Base-by-base conservation (phyloP, 192 early-diverging fungal genomes). In the Coemansia sp. region DNA sequence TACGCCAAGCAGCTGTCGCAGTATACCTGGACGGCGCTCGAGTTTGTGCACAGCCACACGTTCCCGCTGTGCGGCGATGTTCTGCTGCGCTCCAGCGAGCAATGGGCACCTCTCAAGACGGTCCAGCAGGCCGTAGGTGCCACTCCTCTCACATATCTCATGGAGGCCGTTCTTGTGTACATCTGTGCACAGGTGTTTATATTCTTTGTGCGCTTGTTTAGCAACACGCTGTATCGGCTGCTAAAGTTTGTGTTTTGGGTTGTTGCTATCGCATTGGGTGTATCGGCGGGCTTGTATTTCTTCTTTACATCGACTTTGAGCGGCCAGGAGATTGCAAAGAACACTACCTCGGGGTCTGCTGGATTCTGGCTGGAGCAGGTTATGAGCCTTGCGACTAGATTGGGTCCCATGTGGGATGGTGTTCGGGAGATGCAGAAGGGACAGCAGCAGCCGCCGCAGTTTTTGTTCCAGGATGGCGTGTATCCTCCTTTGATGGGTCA, bases 191-290 rank as follows among this genome's bases (percentile, higher is more conserved):
- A 44, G 5, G 26, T 64, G 19, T 36, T 30, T 5, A 14, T 59
- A n/a, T 42, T 38, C 14, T 38, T 46, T 9, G 39, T 64, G n/a
- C 47, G 59, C 9, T 37, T 56, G 26, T 49, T 74, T n/a, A 59
- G 64, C 64, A 49, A 46, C 51, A 74, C 71, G 37, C 55, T 74
- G 5, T 74, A 59, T 36, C 55, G 71, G 11, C 39, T 74, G 9
- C 10, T 74, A 34, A 55, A 60, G 1, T 24, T 67, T 15, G 18
- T 50, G 14, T 29, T 67, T 13, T n/a, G 19, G 8, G 26, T 67
- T 13, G 17, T 44, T 7, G 32, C 64, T 10, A 29, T 74, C 3
- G 33, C 51, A 1, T 13, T 46, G 25, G 53, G 38, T 4, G 51
- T 74, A n/a, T 25, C 36, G 2, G 28, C 67, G 15, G 71, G 64